These are phyloP conservation scores for Biancaea sappan DNA, from an alignment of 306 rosid species.

Conservation along the genomic window DNA sequence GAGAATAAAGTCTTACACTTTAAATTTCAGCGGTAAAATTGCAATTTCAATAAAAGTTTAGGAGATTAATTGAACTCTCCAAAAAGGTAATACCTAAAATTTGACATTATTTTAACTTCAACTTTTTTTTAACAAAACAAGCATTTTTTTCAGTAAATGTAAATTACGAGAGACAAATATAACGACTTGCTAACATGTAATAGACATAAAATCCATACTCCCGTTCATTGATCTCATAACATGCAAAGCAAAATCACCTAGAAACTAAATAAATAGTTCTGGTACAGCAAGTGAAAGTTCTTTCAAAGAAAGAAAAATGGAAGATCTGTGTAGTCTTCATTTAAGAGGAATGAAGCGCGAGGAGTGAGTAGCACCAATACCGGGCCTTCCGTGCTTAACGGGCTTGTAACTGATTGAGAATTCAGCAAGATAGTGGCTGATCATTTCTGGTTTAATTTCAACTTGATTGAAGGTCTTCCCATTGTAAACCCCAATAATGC, in stretches of 20 bases:
- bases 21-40: no score
- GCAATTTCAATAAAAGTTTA: no score
- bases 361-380: conserved; percentile 49
- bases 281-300: neutral
- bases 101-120: no score
- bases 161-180: neutral
- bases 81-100: no score
- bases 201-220: neutral
- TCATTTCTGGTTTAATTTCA: conserved; percentile 48
- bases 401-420: conserved; percentile 44
- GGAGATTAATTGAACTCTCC: no score
- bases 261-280: neutral
- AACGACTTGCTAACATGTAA: neutral
- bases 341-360: conserved; percentile 48
- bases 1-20: no score
- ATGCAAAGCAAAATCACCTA: neutral
- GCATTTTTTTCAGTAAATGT: neutral
- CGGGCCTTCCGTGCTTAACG: conserved; percentile 48
- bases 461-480: conserved; percentile 49
- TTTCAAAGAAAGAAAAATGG: neutral
- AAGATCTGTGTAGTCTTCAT: neutral
- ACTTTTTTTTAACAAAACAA: no score
- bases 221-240: neutral
- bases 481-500: conserved; percentile 37
- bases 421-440: conserved; percentile 44